Evolutionary conservation across 352 stramenopile species (phyloP).

Genomic region (Globisporangium apiculatum): DNA sequence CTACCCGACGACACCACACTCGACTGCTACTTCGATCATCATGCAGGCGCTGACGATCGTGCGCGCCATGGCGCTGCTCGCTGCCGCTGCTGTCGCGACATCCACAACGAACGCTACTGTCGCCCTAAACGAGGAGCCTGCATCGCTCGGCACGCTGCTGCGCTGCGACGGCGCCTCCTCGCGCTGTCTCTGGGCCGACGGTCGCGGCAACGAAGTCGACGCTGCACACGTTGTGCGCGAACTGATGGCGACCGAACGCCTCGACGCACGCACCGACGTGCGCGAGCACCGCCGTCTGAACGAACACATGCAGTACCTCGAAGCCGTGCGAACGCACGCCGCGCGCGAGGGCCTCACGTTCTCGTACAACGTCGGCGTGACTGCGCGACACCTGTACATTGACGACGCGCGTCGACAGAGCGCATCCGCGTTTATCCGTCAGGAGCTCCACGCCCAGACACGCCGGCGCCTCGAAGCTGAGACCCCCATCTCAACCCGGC

Average conservation of each 20-base stretch:
- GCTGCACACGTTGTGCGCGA: slow-evolving; percentile 49
- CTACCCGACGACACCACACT: background rate
- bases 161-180: slow-evolving; percentile 19
- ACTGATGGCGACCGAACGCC: slow-evolving; percentile 40
- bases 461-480: slow-evolving; percentile 18
- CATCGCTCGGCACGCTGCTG: slow-evolving; percentile 55
- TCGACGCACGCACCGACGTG: slow-evolving; percentile 17
- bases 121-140: background rate
- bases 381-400: slow-evolving; percentile 51
- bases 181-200: slow-evolving; percentile 54
- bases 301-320: slow-evolving; percentile 54
- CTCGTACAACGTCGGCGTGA: slow-evolving; percentile 61
- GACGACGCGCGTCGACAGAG: slow-evolving; percentile 31
- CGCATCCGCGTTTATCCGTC: slow-evolving; percentile 45
- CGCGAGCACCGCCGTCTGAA: slow-evolving; percentile 46
- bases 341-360: slow-evolving; percentile 30
- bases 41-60: slow-evolving; percentile 2
- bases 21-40: background rate
- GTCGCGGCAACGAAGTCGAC: slow-evolving; percentile 22
- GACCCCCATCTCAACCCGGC: background rate
- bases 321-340: slow-evolving; percentile 55
- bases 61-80: slow-evolving; percentile 6
- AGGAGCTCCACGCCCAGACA: slow-evolving; percentile 37
- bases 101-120: background rate
- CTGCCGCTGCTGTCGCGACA: slow-evolving; percentile 7